Conservation (phyloP, 2,329 filamentous ascomycete genomes). For the Venturia carpophila region DNA sequence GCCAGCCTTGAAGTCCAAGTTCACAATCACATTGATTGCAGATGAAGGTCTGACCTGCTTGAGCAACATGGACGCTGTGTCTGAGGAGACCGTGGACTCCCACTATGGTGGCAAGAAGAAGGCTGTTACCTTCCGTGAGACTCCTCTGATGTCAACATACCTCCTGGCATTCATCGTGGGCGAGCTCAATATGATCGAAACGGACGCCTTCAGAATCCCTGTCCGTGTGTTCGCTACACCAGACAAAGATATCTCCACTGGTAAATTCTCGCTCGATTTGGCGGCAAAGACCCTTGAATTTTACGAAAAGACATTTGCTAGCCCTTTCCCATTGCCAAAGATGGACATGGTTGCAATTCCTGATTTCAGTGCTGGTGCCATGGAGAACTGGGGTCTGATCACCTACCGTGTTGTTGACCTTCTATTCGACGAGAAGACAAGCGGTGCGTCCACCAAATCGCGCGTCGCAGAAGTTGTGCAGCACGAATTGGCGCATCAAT, state of each 20-base stretch:
- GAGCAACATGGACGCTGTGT: slow-evolving; percentile 92
- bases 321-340: slow-evolving; percentile 78
- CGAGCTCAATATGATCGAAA: slow-evolving; percentile 90
- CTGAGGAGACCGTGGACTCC: slow-evolving; percentile 64
- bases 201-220: slow-evolving; percentile 81
- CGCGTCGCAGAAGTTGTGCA: slow-evolving; percentile 92
- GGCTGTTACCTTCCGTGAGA: slow-evolving; percentile 84
- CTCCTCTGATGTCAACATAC: slow-evolving; percentile 93
- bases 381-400: slow-evolving; percentile 98
- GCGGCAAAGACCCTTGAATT: slow-evolving; percentile 85
- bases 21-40: slow-evolving; percentile 82
- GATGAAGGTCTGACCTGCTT: slow-evolving; percentile 86
- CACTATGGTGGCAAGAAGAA: slow-evolving; percentile 61
- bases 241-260: slow-evolving; percentile 77
- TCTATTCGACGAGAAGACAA: slow-evolving; percentile 84
- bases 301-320: slow-evolving; percentile 91
- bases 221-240: slow-evolving; percentile 91
- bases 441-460: slow-evolving; percentile 82
- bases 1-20: slow-evolving; percentile 85
- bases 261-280: slow-evolving; percentile 81
- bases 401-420: slow-evolving; percentile 91
- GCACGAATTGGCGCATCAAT: slow-evolving; percentile 94
- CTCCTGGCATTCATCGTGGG: slow-evolving; percentile 89
- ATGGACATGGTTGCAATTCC: slow-evolving; percentile 97
- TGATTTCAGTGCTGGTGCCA: slow-evolving; percentile 89